Base-by-base conservation (phyloP, 1,284 basidiomycete species). In the Irpex sp. region DNA sequence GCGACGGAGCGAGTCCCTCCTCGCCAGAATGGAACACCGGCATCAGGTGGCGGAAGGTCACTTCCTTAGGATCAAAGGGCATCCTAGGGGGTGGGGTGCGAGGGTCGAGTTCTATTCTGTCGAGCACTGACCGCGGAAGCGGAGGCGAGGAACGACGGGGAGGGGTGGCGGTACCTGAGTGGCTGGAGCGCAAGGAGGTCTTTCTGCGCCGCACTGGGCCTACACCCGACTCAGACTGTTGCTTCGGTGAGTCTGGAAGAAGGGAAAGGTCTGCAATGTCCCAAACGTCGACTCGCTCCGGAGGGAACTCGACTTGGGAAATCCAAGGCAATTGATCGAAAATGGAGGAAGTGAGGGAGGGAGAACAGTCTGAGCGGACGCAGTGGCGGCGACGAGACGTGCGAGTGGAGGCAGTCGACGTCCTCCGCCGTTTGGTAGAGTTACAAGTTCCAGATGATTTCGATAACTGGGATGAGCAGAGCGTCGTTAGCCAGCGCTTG, bases 321-420 rank as follows among this genome's bases (percentile, higher is more conserved):
- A 74, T 73, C 74, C 74, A 75, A 6, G 74, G 70, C 5, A 75
- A 64, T 49, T 67, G 62, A 66, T 75, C 74, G 65, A 75, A 70
- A 36, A 69, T 64, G n/a, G 68, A 64, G 47, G 69, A 66, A 38
- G 66, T 64, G 60, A 65, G 69, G 60, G 63, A 66, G 60, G 70
- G 64, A 62, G 68, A 67, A 60, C 72, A 72, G 57, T 75, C 74
- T 48, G 70, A 34, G 13, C 72, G 70, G 21, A 66, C 38, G 59
- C 65, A 68, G 57, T 71, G 72, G 49, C 73, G 72, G 49, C 73
- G 72, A 34, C 72, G 72, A 4, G 66, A 52, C 19, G 71, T 65
- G 64, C 73, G 72, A 48, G 70, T 66, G 61, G 70, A 67, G 64
- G 60, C 65, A 38, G 63, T 26, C 65, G 65, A 51, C 61, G 62